Evolutionary conservation across 2,329 filamentous ascomycete genomes (phyloP), one percentile per base, ranked within the genome.

Genomic region (Aspergillus terreus): DNA sequence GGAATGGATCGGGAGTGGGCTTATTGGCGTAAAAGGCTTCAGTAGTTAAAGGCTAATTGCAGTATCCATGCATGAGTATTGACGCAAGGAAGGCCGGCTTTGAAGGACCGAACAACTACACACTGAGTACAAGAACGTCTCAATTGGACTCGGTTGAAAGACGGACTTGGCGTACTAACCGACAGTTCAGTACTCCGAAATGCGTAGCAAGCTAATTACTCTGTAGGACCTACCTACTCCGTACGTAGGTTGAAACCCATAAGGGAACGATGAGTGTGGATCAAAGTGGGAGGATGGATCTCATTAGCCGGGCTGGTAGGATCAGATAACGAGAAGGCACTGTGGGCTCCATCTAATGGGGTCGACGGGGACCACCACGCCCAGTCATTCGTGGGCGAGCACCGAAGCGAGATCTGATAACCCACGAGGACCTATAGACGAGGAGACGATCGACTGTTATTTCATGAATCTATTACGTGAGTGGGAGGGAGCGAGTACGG

Each of bases 321-420:
- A 61, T 61, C 59, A 57, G 59, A 61, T 61, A 61, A 61, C 52
- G 27, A 41, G 49, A 41, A 27, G 54, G 27, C 45, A 47, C 52
- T 47, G 23, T 47, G 33, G 23, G 33, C 44, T 48, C 46, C 40
- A 40, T 47, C 25, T 42, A n/a, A 10, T 21, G 44, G 27, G 44
- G 38, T 23, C 6, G 23, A 23, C 23, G 5, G 23, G 23, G 23
- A 23, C 19, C 21, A 21, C 7, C 14, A 14, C 17, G 38, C 36
- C 43, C 43, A 49, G 27, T 30, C 27, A 30, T 30, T 30, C 27
- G 27, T 30, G 27, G 27, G 7, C 6, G 38, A 44, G 30, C n/a
- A 48, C 45, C 35, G 35, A 46, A 23, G 42, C 17, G 49, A 44
- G 49, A 54, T 49, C 48, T 46, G 49, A 54, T 49, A 47, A 52